Conservation (phyloP, 2,329 filamentous ascomycete genomes). For the Calonectria henricotiae region DNA sequence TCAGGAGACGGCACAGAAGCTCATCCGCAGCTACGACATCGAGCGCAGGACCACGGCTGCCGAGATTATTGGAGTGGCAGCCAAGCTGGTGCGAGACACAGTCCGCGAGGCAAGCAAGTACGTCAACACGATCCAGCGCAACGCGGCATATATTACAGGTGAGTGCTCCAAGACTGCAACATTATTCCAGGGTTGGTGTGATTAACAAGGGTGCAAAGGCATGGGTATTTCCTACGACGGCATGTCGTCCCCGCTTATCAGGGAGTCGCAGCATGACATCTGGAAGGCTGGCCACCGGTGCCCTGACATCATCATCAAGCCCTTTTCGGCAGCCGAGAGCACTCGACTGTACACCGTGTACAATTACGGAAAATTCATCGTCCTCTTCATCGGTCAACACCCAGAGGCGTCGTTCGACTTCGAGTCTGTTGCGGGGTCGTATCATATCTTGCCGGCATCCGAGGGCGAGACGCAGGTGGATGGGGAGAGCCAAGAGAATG, state of each 20-base stretch:
- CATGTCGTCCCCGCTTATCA: constrained; percentile 57
- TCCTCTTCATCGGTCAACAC: constrained; percentile 48
- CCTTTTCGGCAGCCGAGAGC: constrained; percentile 31
- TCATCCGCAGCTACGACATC: constrained; percentile 63
- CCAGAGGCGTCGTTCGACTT: constrained; percentile 26
- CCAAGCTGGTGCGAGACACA: constrained; percentile 64
- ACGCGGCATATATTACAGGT: constrained; percentile 67
- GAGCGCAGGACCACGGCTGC: constrained; percentile 64
- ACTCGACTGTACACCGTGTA: constrained; percentile 55
- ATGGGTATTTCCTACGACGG: constrained; percentile 63
- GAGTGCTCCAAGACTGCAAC: constrained; percentile 30
- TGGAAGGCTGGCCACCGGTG: constrained; percentile 61
- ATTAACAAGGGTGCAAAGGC: constrained; percentile 34
- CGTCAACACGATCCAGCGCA: constrained; percentile 65
- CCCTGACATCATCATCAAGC: constrained; percentile 57
- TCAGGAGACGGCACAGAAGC: constrained; percentile 30
- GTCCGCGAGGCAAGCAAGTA: constrained; percentile 63
- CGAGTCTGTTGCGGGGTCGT: constrained; percentile 31
- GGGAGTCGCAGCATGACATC: constrained; percentile 54
- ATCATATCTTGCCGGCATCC: constrained; percentile 33
- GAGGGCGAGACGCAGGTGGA: constrained; percentile 12
- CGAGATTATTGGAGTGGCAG: constrained; percentile 65
- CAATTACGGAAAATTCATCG: constrained; percentile 55
- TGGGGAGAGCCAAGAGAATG: constrained; percentile 14
- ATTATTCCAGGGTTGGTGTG: neutral